Percentiles rank a stretch among this genome's conserved stretches.
phyloP scores from a whole-genome alignment of 306 rosid genomes.

The Hippophae tibetana region DNA sequence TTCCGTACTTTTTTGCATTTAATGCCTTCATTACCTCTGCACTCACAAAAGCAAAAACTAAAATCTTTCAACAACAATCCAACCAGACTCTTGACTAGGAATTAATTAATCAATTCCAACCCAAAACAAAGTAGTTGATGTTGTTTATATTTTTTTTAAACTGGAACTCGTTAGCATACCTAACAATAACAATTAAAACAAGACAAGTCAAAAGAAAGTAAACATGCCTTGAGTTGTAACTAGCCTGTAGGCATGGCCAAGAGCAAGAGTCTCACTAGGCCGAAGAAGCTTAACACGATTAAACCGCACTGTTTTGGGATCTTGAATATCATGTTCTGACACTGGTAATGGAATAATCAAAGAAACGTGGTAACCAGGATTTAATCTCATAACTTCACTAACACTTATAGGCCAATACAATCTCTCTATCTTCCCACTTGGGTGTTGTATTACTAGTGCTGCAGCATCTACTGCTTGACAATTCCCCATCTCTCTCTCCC shows the following conservation, averaged over 20 bases:
- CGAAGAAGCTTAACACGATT: slow-evolving; percentile 93
- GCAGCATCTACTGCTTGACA: slow-evolving; percentile 99
- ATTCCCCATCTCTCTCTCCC: slow-evolving; percentile 47
- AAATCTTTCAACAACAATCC: not conserved
- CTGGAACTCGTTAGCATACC: too few species aligned
- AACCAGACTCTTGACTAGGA: not conserved
- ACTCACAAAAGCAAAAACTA: slow-evolving; percentile 17
- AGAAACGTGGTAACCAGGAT: slow-evolving; percentile 92
- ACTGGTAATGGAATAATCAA: slow-evolving; percentile 77
- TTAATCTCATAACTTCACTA: slow-evolving; percentile 74
- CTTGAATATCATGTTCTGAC: slow-evolving; percentile 22
- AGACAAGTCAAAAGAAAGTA: too few species aligned
- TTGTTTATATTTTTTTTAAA: too few species aligned
- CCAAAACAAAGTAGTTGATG: too few species aligned
- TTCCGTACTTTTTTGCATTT: slow-evolving; percentile 73
- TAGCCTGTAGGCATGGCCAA: slow-evolving; percentile 92
- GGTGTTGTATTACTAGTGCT: slow-evolving; percentile 91
- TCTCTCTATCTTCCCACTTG: slow-evolving; percentile 83
- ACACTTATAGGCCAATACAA: slow-evolving; percentile 63
- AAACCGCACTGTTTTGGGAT: slow-evolving; percentile 46
- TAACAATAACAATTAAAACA: too few species aligned
- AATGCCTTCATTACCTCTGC: slow-evolving; percentile 85
- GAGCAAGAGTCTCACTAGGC: slow-evolving; percentile 78
- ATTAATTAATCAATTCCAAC: too few species aligned
- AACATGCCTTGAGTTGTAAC: slow-evolving; percentile 70